Evolutionary conservation across 1,139 yeast species (phyloP).

Genomic region (Waltiozyma sp.): DNA sequence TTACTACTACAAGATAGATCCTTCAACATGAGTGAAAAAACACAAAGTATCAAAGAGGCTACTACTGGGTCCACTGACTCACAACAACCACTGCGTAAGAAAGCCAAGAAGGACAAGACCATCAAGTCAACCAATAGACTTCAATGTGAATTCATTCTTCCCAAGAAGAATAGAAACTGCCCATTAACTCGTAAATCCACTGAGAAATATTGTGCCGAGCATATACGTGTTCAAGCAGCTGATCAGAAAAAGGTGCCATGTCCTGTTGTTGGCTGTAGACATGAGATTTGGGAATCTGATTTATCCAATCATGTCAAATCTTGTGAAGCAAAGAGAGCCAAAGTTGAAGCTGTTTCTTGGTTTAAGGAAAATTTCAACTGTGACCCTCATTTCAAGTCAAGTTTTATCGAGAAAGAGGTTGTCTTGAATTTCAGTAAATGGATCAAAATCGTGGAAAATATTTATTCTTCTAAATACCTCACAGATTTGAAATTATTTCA

Average conservation of each 20-base stretch:
- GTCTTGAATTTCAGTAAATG: slow-evolving; percentile 20
- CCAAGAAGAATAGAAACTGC: slow-evolving; percentile 43
- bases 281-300: slow-evolving; percentile 56
- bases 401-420: slow-evolving; percentile 5
- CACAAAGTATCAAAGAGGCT: no score
- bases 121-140: slow-evolving; percentile 13
- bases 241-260: slow-evolving; percentile 51
- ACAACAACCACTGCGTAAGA: not conserved
- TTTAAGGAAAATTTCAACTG: slow-evolving; percentile 18
- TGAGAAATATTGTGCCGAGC: slow-evolving; percentile 54
- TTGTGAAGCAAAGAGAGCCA: slow-evolving; percentile 36
- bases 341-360: slow-evolving; percentile 30
- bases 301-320: slow-evolving; percentile 45
- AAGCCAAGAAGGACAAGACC: not conserved
- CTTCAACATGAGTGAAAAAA: no score
- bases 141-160: slow-evolving; percentile 37
- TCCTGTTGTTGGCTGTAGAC: slow-evolving; percentile 59
- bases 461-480: slow-evolving; percentile 12
- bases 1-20: no score
- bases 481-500: slow-evolving; percentile 13
- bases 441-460: slow-evolving; percentile 23
- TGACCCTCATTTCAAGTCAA: slow-evolving; percentile 1
- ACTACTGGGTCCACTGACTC: no score
- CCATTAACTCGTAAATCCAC: slow-evolving; percentile 47
- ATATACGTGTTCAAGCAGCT: slow-evolving; percentile 22